These are phyloP conservation scores for Phenoliferia sp. DNA, from an alignment of 1,284 basidiomycete genomes.

Conservation along the genomic window DNA sequence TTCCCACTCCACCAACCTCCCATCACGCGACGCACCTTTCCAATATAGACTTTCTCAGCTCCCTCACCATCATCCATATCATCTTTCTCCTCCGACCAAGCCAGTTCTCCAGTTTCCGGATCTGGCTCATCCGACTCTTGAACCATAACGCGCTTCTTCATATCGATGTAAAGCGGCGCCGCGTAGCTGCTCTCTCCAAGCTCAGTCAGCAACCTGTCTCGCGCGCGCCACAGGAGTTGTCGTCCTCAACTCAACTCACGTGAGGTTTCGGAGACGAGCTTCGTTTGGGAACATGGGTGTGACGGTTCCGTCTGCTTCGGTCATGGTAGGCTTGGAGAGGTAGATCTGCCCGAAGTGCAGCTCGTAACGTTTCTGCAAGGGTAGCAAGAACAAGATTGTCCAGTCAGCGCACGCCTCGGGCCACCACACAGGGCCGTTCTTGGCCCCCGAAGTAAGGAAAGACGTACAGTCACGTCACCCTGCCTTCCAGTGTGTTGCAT, in stretches of 20 bases:
- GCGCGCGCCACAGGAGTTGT: too few species aligned
- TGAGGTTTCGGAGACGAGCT: conserved; percentile 86
- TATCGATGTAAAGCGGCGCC: conserved; percentile 92
- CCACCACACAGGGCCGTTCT: too few species aligned
- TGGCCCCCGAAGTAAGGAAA: neutral
- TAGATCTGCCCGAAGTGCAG: conserved; percentile 98
- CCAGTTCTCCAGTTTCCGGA: conserved; percentile 62
- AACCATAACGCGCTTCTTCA: conserved; percentile 77
- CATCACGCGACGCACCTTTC: conserved; percentile 64
- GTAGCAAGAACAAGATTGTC: conserved; percentile 36
- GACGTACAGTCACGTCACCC: conserved; percentile 58
- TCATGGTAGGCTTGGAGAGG: conserved; percentile 87
- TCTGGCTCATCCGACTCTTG: conserved; percentile 67
- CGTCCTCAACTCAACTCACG: too few species aligned
- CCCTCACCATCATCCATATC: conserved; percentile 60
- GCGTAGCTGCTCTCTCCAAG: conserved; percentile 56
- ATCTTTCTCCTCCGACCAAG: conserved; percentile 66
- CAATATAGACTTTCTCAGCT: conserved; percentile 86
- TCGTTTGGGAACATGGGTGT: conserved; percentile 96
- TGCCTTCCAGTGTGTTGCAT: conserved; percentile 88
- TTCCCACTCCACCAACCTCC: neutral
- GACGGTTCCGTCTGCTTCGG: conserved; percentile 91
- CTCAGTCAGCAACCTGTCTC: neutral
- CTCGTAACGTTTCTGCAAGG: conserved; percentile 77
- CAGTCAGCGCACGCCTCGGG: conserved; percentile 59